Evolutionary conservation across 805 yeast genomes (phyloP), one percentile per base, ranked within the genome.

Genomic region (Wickerhamiella galacta): DNA sequence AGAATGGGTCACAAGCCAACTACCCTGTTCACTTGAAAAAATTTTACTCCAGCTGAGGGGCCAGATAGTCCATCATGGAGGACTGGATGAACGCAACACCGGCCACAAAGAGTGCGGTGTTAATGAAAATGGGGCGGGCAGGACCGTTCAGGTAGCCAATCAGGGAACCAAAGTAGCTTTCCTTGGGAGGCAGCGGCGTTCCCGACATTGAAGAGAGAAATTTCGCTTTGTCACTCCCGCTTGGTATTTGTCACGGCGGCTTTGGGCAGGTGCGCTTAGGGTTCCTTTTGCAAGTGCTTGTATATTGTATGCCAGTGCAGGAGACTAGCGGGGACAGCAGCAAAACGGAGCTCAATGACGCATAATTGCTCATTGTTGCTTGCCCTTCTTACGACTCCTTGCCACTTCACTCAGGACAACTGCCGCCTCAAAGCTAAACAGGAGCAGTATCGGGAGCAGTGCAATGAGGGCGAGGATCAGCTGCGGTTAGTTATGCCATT

Each of bases 41-140:
- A n/a, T n/a, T n/a, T n/a, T n/a, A n/a, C n/a, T 40, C 44, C 22
- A 44, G 37, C 55, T 54, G 58, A 30, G 60, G 60, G 36, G 54
- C 51, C 30, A 56, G 47, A 53, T 44, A 47, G 38, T 57, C 61
- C 48, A 55, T 54, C 34, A 53, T 35, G 23, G 56, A 44, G 32
- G 58, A 53, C 47, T 53, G 53, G 41, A 57, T 51, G 43, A 57
- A 55, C 20, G 46, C 49, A 22, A 57, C 58, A 25, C 60, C 61
- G 19, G 57, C 51, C 18, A 39, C 32, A 35, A 46, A 46, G n/a
- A 43, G 39, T 7, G 43, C 49, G 19, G 34, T 34, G 44, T 45
- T 46, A 16, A 44, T 39, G 28, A 40, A 23, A 16, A 43, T 29
- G 21, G 49, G 48, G 30, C 33, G 34, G 21, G 46, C 48, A 15